Percentiles rank a stretch among this genome's conserved stretches.
These are phyloP conservation scores for Aspergillus sp. DNA, from an alignment of 2,329 filamentous ascomycete species.

Conservation along the genomic window DNA sequence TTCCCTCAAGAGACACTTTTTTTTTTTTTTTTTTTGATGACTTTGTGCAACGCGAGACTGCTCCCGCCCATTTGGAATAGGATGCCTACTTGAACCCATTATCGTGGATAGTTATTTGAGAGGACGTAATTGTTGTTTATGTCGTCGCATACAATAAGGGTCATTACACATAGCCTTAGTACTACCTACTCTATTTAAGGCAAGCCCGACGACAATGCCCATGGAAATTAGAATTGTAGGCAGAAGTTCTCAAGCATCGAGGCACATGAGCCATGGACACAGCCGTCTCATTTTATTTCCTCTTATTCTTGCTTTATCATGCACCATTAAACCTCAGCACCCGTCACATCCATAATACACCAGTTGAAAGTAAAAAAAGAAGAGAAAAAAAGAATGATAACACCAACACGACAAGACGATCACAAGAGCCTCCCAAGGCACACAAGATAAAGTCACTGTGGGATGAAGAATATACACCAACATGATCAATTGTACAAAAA, in stretches of 20 bases:
- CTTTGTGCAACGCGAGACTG: too few relatives aligned
- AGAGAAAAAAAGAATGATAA: constrained; percentile 7
- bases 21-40: too few relatives aligned
- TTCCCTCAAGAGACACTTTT: too few relatives aligned
- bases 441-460: constrained; percentile 15
- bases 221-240: background rate
- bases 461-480: constrained; percentile 17
- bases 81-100: too few relatives aligned
- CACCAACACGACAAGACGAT: constrained; percentile 17
- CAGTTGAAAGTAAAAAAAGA: constrained; percentile 10
- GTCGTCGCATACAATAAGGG: background rate
- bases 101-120: background rate
- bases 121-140: background rate
- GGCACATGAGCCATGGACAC: background rate
- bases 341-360: constrained; percentile 10
- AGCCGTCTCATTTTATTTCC: background rate
- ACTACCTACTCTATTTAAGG: background rate
- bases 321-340: constrained; percentile 8
- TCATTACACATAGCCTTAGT: background rate
- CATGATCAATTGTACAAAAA: constrained; percentile 24
- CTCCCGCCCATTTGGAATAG: too few relatives aligned
- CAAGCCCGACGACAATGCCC: background rate
- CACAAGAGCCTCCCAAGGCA: constrained; percentile 24
- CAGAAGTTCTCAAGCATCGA: background rate
- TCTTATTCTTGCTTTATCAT: constrained; percentile 11